Evolutionary conservation across 495 filamentous ascomycete genomes (phyloP), one percentile per base, ranked within the genome.

Genomic region (Aspergillus avenaceus): DNA sequence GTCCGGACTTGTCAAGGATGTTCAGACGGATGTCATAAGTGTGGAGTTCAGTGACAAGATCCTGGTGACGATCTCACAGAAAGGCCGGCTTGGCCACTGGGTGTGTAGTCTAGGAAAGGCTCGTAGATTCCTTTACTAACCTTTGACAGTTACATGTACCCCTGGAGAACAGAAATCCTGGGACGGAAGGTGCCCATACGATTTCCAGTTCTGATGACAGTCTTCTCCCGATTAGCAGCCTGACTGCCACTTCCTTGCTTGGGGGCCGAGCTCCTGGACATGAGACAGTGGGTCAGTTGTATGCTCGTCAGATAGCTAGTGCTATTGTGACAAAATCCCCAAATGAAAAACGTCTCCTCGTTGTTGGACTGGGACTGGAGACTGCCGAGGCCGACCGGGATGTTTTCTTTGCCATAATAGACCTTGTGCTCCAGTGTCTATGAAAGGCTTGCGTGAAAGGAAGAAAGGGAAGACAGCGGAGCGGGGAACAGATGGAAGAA

Each of bases 11-110:
- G 77, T 96, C 29, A 73, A 84, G 54, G 84, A 83, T 8, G 67
- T 85, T 32, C 66, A 75, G 13, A 98, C 93, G 4, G 83, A 89
- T 56, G 83, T 88, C 38, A 83, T 80, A 42, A 75, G 72, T 6
- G 69, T 88, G 28, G 80, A 72, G 56, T 97, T 97, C 72, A 82
- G 85, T 9, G 93, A 98, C 75, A 95, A 89, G 66, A 95, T 98
- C 63, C 72, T 98, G 61, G 69, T 98, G 36, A 96, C 90, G 0
- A 79, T 98, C 50, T 87, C 87, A 3, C 92, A 96, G 66, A 79
- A 81, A 50, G 93, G 92, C 32, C 79, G 88, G 54, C 72, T 97
- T 28, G 86, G 88, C 8, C 93, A 97, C 72, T 98, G 93, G 93
- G 91, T 96, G 63, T 53, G 73, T 73, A 23, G 16, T 28, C 22